These are phyloP conservation scores for Blastocystis sp. DNA, from an alignment of 352 stramenopile species.

Conservation along the genomic window DNA sequence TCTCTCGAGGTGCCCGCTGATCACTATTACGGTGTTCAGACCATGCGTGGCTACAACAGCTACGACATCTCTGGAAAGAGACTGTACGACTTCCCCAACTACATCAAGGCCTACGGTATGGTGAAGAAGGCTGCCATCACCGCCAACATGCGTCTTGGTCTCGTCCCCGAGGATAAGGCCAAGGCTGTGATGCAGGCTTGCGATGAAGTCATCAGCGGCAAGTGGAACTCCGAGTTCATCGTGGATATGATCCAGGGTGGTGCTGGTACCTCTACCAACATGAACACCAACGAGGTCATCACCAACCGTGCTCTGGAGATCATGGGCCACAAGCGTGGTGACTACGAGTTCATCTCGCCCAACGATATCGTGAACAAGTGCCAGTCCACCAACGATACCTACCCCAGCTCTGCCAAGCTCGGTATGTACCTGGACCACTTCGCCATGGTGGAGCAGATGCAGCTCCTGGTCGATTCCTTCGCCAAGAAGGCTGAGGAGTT, in stretches of 20 bases:
- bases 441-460: constrained; percentile 52
- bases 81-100: constrained; percentile 66
- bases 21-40: constrained; percentile 68
- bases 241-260: constrained; percentile 76
- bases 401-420: constrained; percentile 76
- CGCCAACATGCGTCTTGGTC: constrained; percentile 52
- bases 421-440: constrained; percentile 71
- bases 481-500: constrained; percentile 73
- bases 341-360: constrained; percentile 73
- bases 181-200: constrained; percentile 55
- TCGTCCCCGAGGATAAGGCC: constrained; percentile 51
- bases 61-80: constrained; percentile 64
- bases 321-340: constrained; percentile 71
- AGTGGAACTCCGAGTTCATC: constrained; percentile 78
- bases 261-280: constrained; percentile 42
- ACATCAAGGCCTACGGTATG: constrained; percentile 68
- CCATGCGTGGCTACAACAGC: constrained; percentile 56
- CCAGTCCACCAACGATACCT: constrained; percentile 78
- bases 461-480: constrained; percentile 72
- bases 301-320: neutral
- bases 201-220: constrained; percentile 73
- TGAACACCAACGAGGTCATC: too few relatives aligned
- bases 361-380: constrained; percentile 80
- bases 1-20: constrained; percentile 58
- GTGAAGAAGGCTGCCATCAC: constrained; percentile 65